These are phyloP conservation scores for Trametes polyzona DNA, from an alignment of 1,284 basidiomycete genomes.

Conservation along the genomic window DNA sequence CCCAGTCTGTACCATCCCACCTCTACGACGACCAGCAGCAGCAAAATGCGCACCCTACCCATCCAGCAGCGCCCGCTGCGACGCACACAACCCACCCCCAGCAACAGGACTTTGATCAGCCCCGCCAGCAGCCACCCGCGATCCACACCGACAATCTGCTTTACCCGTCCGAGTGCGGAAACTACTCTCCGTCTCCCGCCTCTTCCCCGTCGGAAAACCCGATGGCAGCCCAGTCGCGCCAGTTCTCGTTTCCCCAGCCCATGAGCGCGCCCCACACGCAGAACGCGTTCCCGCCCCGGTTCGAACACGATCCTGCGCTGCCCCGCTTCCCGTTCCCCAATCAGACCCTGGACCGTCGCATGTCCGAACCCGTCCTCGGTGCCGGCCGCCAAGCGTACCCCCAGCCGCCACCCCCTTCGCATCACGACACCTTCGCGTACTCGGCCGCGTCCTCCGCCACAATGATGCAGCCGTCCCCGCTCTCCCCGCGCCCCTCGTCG, in stretches of 20 bases:
- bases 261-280: slow-evolving; percentile 49
- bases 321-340: slow-evolving; percentile 32
- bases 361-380: slow-evolving; percentile 59
- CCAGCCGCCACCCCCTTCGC: slow-evolving; percentile 23
- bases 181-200: slow-evolving; percentile 23
- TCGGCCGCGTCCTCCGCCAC: slow-evolving; percentile 35
- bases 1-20: slow-evolving; percentile 14
- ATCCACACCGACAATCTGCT: slow-evolving; percentile 26
- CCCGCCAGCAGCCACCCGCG: slow-evolving; percentile 29
- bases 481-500: slow-evolving; percentile 30
- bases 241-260: slow-evolving; percentile 43
- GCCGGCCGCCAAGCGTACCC: slow-evolving; percentile 23
- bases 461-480: slow-evolving; percentile 21
- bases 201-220: slow-evolving; percentile 21
- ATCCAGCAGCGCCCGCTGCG: not conserved
- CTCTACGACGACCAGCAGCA: slow-evolving; percentile 14
- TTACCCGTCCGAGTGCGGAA: slow-evolving; percentile 17
- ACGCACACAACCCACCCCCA: too few relatives aligned
- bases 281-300: slow-evolving; percentile 44
- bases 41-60: slow-evolving; percentile 33
- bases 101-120: slow-evolving; percentile 17
- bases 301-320: slow-evolving; percentile 5
- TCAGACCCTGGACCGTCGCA: slow-evolving; percentile 56
- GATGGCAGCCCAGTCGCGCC: slow-evolving; percentile 17
- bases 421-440: slow-evolving; percentile 23